A percentile compares a stretch with the other conserved stretches of the same genome.
Evolutionary conservation across 176 grass and related monocot species (phyloP).

Genomic region (Thalia dealbata): DNA sequence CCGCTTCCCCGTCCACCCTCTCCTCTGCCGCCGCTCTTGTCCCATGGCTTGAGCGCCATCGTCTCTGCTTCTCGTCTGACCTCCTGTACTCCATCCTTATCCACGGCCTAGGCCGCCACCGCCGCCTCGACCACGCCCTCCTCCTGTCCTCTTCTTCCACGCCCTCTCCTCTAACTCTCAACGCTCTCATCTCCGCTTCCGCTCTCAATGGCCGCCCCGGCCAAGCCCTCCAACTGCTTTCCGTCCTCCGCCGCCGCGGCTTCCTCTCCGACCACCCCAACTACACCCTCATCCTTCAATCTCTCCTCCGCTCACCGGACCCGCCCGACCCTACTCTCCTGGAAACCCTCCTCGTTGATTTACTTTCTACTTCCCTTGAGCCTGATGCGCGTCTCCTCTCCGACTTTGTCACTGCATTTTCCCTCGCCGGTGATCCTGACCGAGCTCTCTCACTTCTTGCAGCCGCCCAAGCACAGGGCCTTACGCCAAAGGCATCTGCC

Average conservation of each 20-base stretch:
- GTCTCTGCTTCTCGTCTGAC: conserved; percentile 87
- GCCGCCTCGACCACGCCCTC: conserved; percentile 47
- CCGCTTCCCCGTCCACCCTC: conserved; percentile 47
- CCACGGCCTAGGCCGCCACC: conserved; percentile 46
- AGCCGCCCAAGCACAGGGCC: conserved; percentile 75
- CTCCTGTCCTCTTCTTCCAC: conserved; percentile 48
- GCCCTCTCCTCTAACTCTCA: conserved; percentile 77
- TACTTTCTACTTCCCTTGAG: conserved; percentile 34
- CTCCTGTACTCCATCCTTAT: conserved; percentile 76
- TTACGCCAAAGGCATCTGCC: conserved; percentile 73
- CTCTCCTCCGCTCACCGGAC: conserved; percentile 70
- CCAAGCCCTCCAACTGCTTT: conserved; percentile 55
- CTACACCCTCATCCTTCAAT: conserved; percentile 72
- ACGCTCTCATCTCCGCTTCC: conserved; percentile 71
- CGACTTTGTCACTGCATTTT: conserved; percentile 75
- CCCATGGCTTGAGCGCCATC: conserved; percentile 73
- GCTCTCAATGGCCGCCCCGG: conserved; percentile 59
- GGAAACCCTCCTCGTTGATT: conserved; percentile 26
- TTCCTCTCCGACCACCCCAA: conserved; percentile 75
- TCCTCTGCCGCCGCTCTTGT: conserved; percentile 58
- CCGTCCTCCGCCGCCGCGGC: conserved; percentile 47
- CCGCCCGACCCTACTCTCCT: conserved; percentile 65
- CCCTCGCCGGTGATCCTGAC: conserved; percentile 55
- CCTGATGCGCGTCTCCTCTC: conserved; percentile 76
- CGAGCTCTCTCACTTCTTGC: conserved; percentile 57